phyloP scores from a whole-genome alignment of 345 rosid species.

The Corymbia maculata region DNA sequence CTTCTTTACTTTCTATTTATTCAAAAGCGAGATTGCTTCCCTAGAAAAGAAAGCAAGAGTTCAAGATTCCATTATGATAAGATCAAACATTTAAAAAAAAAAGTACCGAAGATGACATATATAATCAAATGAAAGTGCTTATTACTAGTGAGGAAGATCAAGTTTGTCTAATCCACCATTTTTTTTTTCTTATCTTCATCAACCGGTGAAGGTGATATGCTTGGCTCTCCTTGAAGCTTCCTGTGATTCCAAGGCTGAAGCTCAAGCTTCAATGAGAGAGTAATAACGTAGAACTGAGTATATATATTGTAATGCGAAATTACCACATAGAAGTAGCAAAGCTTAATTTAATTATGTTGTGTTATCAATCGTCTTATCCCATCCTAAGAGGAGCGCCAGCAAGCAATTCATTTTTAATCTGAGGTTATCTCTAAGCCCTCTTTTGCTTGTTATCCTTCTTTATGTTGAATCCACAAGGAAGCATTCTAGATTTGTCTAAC shows the following conservation, averaged over 20 bases:
- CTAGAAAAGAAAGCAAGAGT: not conserved
- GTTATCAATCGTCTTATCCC: not conserved
- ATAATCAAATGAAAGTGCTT: not conserved
- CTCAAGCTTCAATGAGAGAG: not conserved
- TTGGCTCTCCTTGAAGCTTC: not conserved
- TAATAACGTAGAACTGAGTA: not conserved
- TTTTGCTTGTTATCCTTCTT: not conserved
- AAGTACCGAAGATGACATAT: not conserved
- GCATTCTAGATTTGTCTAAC: accelerated
- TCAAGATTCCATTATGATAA: not conserved
- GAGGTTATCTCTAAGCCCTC: accelerated
- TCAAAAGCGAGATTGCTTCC: not conserved
- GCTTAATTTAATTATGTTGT: not conserved
- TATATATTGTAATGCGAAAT: too few relatives aligned
- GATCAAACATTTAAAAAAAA: not conserved
- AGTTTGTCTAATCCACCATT: not conserved
- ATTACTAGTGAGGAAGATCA: not conserved
- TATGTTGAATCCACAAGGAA: not conserved
- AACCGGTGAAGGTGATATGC: not conserved
- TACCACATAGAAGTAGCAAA: too few relatives aligned
- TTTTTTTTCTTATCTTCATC: not conserved
- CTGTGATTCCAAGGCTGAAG: not conserved
- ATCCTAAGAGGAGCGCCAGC: not conserved
- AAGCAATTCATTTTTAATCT: not conserved
- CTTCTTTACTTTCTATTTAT: not conserved